Conservation (phyloP, 352 stramenopile genomes). For the Paralagenidium karlingii region DNA sequence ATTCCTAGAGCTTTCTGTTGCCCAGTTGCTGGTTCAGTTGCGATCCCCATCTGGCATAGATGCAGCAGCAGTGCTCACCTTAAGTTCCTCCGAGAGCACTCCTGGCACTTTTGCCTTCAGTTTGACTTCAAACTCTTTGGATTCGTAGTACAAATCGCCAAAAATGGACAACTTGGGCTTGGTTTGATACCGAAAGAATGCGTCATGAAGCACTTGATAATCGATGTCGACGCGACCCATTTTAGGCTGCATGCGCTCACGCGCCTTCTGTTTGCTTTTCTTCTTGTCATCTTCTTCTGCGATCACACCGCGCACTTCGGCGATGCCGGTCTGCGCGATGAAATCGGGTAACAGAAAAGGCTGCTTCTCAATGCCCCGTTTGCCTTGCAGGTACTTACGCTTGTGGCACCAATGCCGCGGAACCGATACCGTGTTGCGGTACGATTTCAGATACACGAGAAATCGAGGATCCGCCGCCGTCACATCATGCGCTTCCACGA, state of each 20-base stretch:
- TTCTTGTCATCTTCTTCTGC: constrained; percentile 85
- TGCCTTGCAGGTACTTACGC: constrained; percentile 97
- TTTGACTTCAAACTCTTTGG: constrained; percentile 93
- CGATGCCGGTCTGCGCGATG: constrained; percentile 93
- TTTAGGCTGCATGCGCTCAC: constrained; percentile 91
- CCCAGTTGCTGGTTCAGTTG: too few relatives aligned
- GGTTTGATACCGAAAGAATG: constrained; percentile 98
- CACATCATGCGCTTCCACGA: constrained; percentile 96
- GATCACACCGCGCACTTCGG: constrained; percentile 59
- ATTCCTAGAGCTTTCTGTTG: constrained; percentile 89
- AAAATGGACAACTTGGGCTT: constrained; percentile 88
- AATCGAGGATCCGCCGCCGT: constrained; percentile 92
- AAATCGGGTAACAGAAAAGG: constrained; percentile 95
- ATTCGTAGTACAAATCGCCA: constrained; percentile 94
- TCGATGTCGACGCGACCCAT: constrained; percentile 97
- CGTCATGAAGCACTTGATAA: constrained; percentile 96
- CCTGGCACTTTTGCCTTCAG: constrained; percentile 86
- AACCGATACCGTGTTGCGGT: constrained; percentile 93
- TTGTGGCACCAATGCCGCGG: constrained; percentile 97
- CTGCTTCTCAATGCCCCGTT: constrained; percentile 92
- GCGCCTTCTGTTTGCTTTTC: constrained; percentile 85
- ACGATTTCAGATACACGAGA: constrained; percentile 93
- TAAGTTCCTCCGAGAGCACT: constrained; percentile 74
- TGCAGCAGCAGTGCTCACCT: constrained; percentile 11
- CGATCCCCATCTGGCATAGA: neutral